Evolutionary conservation across 2,329 filamentous ascomycete species (phyloP).

Genomic region (Fusarium sp.): DNA sequence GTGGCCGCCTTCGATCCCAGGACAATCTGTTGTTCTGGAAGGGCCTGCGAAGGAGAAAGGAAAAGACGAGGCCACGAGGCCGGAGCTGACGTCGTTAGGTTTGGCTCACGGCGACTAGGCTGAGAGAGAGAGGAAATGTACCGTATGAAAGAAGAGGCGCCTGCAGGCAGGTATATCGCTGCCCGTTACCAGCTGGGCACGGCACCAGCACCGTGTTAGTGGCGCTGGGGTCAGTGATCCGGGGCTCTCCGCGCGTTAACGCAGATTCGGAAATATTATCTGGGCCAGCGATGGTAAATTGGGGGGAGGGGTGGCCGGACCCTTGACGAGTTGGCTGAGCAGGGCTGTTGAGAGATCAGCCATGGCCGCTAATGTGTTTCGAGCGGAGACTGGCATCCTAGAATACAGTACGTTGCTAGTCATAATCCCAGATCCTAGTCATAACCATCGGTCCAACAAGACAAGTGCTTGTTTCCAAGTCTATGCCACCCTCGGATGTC

Average conservation of each 20-base stretch:
- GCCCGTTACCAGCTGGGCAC: constrained; percentile 51
- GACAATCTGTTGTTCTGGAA: constrained; percentile 39
- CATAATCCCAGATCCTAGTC: constrained; percentile 47
- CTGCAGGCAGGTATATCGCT: constrained; percentile 52
- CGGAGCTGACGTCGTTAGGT: constrained; percentile 47
- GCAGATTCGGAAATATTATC: constrained; percentile 65
- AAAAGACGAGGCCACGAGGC: constrained; percentile 48
- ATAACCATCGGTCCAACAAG: constrained; percentile 37
- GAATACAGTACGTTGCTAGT: constrained; percentile 46
- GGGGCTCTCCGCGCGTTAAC: constrained; percentile 62
- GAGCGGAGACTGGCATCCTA: constrained; percentile 55
- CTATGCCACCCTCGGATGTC: constrained; percentile 33
- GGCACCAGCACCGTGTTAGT: constrained; percentile 52
- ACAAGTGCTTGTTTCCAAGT: constrained; percentile 44
- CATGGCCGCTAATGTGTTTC: constrained; percentile 59
- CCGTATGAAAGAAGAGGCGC: constrained; percentile 46
- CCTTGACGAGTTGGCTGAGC: constrained; percentile 55
- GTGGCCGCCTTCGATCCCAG: constrained; percentile 25
- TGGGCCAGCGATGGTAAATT: constrained; percentile 58
- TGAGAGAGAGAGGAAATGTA: constrained; percentile 47
- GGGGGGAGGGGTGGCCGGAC: constrained; percentile 53
- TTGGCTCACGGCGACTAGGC: constrained; percentile 44
- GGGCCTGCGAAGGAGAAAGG: constrained; percentile 40
- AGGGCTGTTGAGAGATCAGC: constrained; percentile 58
- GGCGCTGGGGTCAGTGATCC: constrained; percentile 54